phyloP scores from a whole-genome alignment of 2,329 filamentous ascomycete species.

The Aureobasidium sp. region DNA sequence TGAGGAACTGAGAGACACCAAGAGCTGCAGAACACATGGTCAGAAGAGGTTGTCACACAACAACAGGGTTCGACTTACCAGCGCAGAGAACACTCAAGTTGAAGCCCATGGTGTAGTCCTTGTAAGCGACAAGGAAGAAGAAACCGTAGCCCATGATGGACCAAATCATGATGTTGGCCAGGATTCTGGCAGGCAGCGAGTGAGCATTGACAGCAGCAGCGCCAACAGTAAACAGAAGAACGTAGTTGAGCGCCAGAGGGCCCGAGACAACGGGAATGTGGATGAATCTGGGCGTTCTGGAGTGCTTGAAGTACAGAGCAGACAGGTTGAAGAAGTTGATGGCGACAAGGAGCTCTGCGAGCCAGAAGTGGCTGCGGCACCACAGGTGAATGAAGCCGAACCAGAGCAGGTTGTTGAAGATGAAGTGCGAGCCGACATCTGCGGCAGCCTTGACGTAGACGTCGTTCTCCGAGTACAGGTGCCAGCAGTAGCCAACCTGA shows the following conservation, averaged over 20 bases:
- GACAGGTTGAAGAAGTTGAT: constrained; percentile 78
- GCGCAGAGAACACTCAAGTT: constrained; percentile 66
- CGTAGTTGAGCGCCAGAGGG: constrained; percentile 78
- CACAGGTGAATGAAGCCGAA: constrained; percentile 80
- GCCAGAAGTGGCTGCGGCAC: constrained; percentile 66
- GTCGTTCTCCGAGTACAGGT: constrained; percentile 64
- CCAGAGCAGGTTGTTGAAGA: constrained; percentile 75
- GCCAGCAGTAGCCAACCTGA: constrained; percentile 67
- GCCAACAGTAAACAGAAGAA: constrained; percentile 83
- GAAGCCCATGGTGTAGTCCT: constrained; percentile 73
- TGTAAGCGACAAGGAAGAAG: constrained; percentile 68
- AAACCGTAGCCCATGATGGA: constrained; percentile 67
- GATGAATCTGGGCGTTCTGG: constrained; percentile 62
- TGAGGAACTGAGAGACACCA: constrained; percentile 67
- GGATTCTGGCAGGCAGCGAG: constrained; percentile 62
- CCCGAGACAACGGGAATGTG: constrained; percentile 69
- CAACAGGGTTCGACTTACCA: constrained; percentile 41
- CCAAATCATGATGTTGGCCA: constrained; percentile 87
- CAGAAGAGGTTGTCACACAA: not conserved
- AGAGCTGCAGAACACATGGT: constrained; percentile 45
- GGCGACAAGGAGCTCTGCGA: constrained; percentile 67
- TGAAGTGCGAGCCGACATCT: constrained; percentile 76
- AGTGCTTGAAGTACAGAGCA: constrained; percentile 64
- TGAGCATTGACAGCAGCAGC: constrained; percentile 70
- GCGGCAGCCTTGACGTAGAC: constrained; percentile 62